phyloP scores from a whole-genome alignment of 2,329 filamentous ascomycete species.

The Atkinsonella texensis region DNA sequence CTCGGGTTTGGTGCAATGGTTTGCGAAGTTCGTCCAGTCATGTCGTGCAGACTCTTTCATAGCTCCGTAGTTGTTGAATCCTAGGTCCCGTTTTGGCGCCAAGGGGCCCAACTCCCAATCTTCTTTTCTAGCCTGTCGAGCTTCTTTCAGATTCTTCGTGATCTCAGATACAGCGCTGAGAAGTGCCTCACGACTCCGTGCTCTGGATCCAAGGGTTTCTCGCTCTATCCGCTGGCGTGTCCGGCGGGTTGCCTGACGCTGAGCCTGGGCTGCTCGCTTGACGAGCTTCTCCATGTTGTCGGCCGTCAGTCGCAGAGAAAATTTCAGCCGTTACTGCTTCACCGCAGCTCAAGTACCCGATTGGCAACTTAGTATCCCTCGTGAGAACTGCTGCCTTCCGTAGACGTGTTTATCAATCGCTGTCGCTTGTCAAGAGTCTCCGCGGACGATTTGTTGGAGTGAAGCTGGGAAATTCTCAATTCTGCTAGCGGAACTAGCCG shows the following conservation, averaged over 20 bases:
- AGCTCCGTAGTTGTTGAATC: slow-evolving; percentile 50
- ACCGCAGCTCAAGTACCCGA: background rate
- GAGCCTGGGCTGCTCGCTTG: slow-evolving; percentile 52
- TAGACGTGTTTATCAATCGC: background rate
- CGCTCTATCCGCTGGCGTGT: slow-evolving; percentile 25
- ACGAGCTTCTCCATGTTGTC: slow-evolving; percentile 57
- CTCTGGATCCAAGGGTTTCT: slow-evolving; percentile 17
- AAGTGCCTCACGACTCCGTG: slow-evolving; percentile 20
- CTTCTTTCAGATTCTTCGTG: slow-evolving; percentile 24
- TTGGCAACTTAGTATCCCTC: background rate
- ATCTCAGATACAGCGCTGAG: slow-evolving; percentile 21
- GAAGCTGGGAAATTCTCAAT: slow-evolving; percentile 1
- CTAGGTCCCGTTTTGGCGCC: slow-evolving; percentile 64
- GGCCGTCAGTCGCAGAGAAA: background rate
- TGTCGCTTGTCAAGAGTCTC: background rate
- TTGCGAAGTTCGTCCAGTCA: slow-evolving; percentile 22
- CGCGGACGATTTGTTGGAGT: background rate
- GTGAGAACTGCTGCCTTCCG: background rate
- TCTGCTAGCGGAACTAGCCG: slow-evolving; percentile 3
- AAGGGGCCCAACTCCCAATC: slow-evolving; percentile 70
- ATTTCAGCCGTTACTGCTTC: background rate
- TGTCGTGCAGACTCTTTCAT: slow-evolving; percentile 24
- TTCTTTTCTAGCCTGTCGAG: slow-evolving; percentile 47
- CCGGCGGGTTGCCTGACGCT: slow-evolving; percentile 47
- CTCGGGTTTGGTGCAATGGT: slow-evolving; percentile 17